A percentile compares a stretch with the other conserved stretches of the same genome.
Conservation (phyloP, 2,329 filamentous ascomycete species). For the Xylariaceae sp. region DNA sequence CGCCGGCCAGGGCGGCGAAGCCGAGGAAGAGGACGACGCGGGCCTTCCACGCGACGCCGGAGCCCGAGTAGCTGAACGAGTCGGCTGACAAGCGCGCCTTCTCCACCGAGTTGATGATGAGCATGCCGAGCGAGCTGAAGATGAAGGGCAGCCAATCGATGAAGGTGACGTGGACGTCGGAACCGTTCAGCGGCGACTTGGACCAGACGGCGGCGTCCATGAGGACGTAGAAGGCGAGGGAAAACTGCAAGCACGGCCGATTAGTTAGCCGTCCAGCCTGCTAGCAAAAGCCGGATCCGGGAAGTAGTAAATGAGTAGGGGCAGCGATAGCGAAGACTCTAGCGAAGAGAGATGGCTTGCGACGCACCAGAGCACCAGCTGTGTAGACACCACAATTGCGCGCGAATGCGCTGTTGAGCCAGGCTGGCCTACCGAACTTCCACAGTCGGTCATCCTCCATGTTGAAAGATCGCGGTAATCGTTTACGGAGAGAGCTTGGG, state of each 20-base stretch:
- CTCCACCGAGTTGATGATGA: constrained; percentile 72
- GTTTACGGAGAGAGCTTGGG: background rate
- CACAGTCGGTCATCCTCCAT: constrained; percentile 69
- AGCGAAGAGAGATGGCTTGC: background rate
- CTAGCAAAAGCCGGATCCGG: too few relatives aligned
- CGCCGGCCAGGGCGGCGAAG: constrained; percentile 66
- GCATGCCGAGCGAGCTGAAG: constrained; percentile 68
- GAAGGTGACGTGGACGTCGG: constrained; percentile 65
- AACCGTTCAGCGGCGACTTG: constrained; percentile 61
- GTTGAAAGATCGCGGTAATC: constrained; percentile 19
- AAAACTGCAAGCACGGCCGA: constrained; percentile 54
- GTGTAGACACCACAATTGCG: constrained; percentile 66
- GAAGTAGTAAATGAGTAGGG: too few relatives aligned
- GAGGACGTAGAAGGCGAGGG: constrained; percentile 69
- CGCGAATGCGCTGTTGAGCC: constrained; percentile 66
- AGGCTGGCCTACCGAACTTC: constrained; percentile 68
- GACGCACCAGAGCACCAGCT: constrained; percentile 64
- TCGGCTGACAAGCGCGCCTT: constrained; percentile 67
- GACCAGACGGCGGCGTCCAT: constrained; percentile 71
- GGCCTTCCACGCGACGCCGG: constrained; percentile 69
- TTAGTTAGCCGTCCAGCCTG: constrained; percentile 8
- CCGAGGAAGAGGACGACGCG: constrained; percentile 69
- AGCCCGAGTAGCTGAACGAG: constrained; percentile 64
- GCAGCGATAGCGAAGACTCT: background rate
- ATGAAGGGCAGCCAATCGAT: constrained; percentile 72